These are phyloP conservation scores for Podospora anserina DNA, from an alignment of 495 filamentous ascomycete genomes.

Conservation along the genomic window DNA sequence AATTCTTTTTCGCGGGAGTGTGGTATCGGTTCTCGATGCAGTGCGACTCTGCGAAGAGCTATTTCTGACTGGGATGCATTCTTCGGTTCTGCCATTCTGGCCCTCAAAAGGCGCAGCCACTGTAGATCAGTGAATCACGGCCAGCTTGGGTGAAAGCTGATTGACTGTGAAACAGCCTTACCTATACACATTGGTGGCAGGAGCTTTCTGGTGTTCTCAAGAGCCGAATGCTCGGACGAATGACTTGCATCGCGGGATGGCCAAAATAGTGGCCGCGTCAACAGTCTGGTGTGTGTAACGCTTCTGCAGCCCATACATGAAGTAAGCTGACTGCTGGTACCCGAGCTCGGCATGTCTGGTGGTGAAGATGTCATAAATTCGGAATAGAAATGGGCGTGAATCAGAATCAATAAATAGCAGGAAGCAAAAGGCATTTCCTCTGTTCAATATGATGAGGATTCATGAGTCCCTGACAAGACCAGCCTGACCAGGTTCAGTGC, in stretches of 20 bases:
- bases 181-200: background rate
- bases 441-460: no score
- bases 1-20: background rate
- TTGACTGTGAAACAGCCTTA: background rate
- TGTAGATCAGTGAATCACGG: background rate
- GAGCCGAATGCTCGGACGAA: background rate
- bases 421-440: no score
- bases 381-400: background rate
- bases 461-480: no score
- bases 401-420: background rate
- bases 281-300: background rate
- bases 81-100: background rate
- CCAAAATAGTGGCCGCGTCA: background rate
- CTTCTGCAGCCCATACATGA: background rate
- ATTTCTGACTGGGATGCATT: constrained; percentile 1
- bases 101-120: background rate
- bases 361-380: background rate
- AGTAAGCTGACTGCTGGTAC: background rate
- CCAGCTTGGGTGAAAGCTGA: background rate
- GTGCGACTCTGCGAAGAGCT: constrained; percentile 5
- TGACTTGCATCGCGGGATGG: background rate
- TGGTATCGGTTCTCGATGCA: background rate
- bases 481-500: background rate
- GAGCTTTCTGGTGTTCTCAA: background rate
- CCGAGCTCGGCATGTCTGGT: background rate